Evolutionary conservation across 345 rosid genomes (phyloP), one percentile per base, ranked within the genome.

Genomic region (Adansonia digitata): DNA sequence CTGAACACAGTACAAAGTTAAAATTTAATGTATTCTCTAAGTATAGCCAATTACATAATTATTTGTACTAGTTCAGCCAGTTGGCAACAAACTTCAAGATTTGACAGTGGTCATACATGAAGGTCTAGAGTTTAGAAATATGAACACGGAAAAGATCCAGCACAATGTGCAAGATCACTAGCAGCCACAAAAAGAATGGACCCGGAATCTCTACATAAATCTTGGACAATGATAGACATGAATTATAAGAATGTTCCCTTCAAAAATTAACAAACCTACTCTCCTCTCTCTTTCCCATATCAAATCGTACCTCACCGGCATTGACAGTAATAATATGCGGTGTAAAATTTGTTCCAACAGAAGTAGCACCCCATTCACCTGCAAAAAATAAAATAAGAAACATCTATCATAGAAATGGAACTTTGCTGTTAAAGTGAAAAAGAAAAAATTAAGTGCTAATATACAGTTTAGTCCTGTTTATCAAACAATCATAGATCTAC

Each of bases 251-350:
- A 27, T 69, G 42, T 48, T 46, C 53, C 49, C 34, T 2, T 14
- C 3, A 13, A 66, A 66, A 66, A 18, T n/a, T 37, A 66, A 24
- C 17, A 66, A 35, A 29, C 34, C 34, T 18, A 31, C 17, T n/a
- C 61, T 52, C 20, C 26, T 14, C 22, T 45, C 27, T 37, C 40
- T 15, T 24, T 18, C 39, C 45, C 17, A 45, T 10, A 18, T 14
- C 35, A 24, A 69, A 40, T 73, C 84, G 70, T 87, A 92, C 97
- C 97, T 92, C 97, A 42, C 97, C 94, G 5, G 93, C 77, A 74
- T 88, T 84, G 82, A 92, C 93, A 59, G 86, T 86, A 80, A 92
- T 88, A 72, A 92, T 80, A 82, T 92, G 97, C n/a, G 97, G 93
- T 0, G 88, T 87, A 75, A 92, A 90, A 81, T 82, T 88, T 67